A percentile compares a stretch with the other conserved stretches of the same genome.
Evolutionary conservation across 2,329 filamentous ascomycete species (phyloP).

Genomic region (Fusarium protoensiforme): DNA sequence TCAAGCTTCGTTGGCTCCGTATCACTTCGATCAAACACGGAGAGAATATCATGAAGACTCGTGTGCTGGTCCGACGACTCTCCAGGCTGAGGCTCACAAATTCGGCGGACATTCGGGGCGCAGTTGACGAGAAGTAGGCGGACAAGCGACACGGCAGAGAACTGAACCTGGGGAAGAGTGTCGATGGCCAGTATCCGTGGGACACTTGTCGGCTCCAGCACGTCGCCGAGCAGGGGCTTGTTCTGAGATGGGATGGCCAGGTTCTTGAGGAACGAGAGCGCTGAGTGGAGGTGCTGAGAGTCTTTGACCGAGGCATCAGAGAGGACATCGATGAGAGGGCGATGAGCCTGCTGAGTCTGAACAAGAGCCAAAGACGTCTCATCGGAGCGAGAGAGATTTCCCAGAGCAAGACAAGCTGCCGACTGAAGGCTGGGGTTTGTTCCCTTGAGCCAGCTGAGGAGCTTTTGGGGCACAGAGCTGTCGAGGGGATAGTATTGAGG

Average conservation of each 20-base stretch:
- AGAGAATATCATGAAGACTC: slow-evolving; percentile 50
- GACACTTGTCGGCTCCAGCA: slow-evolving; percentile 59
- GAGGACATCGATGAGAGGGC: slow-evolving; percentile 59
- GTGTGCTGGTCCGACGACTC: slow-evolving; percentile 42
- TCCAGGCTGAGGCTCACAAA: slow-evolving; percentile 56
- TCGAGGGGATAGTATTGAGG: slow-evolving; percentile 54
- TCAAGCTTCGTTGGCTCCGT: slow-evolving; percentile 68
- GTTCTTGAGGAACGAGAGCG: slow-evolving; percentile 72
- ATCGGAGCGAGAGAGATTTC: slow-evolving; percentile 71
- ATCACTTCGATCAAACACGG: slow-evolving; percentile 52
- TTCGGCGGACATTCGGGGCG: slow-evolving; percentile 60
- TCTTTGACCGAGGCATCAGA: slow-evolving; percentile 53
- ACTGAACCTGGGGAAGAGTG: slow-evolving; percentile 66
- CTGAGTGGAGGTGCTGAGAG: slow-evolving; percentile 66
- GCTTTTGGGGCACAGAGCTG: slow-evolving; percentile 53
- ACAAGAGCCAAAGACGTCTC: slow-evolving; percentile 63
- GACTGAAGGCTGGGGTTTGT: slow-evolving; percentile 60
- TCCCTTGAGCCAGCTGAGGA: slow-evolving; percentile 60
- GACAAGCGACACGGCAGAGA: slow-evolving; percentile 67
- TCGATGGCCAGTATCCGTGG: slow-evolving; percentile 66
- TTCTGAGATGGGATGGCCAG: slow-evolving; percentile 68
- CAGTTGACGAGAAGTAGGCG: slow-evolving; percentile 67
- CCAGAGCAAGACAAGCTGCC: slow-evolving; percentile 69
- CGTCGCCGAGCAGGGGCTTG: slow-evolving; percentile 61
- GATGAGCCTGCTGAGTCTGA: slow-evolving; percentile 51